Conservation (phyloP, 2,329 filamentous ascomycete genomes). For the Huntiella savannae region DNA sequence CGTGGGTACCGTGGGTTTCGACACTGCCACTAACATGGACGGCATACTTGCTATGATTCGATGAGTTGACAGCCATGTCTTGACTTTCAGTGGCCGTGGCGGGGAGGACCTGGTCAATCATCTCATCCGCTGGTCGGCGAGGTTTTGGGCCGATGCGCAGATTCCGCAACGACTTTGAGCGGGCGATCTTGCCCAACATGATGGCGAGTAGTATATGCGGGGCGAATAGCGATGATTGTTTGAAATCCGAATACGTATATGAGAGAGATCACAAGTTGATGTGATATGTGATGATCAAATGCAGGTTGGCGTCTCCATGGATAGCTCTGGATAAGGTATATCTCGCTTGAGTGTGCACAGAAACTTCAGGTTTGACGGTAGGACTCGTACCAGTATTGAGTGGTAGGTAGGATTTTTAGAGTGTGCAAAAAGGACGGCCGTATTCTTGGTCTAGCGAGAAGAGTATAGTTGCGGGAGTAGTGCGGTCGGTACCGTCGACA, state of each 20-base stretch:
- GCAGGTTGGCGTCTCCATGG: no score
- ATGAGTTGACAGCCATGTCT: background rate
- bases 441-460: background rate
- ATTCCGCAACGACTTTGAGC: conserved; percentile 9
- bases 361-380: background rate
- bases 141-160: conserved; percentile 2
- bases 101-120: no score
- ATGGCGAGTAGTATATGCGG: background rate
- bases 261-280: background rate
- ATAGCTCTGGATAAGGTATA: no score
- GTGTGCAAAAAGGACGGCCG: background rate
- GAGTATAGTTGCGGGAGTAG: background rate
- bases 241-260: background rate
- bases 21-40: background rate
- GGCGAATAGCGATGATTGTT: background rate
- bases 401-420: background rate
- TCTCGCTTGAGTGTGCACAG: no score
- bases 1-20: background rate
- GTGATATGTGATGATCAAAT: background rate
- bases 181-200: conserved; percentile 10
- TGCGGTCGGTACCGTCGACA: background rate
- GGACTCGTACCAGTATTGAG: background rate
- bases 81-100: no score
- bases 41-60: background rate
- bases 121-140: background rate